phyloP scores from a whole-genome alignment of 2,329 filamentous ascomycete genomes.

The Coniochaeta sp. region DNA sequence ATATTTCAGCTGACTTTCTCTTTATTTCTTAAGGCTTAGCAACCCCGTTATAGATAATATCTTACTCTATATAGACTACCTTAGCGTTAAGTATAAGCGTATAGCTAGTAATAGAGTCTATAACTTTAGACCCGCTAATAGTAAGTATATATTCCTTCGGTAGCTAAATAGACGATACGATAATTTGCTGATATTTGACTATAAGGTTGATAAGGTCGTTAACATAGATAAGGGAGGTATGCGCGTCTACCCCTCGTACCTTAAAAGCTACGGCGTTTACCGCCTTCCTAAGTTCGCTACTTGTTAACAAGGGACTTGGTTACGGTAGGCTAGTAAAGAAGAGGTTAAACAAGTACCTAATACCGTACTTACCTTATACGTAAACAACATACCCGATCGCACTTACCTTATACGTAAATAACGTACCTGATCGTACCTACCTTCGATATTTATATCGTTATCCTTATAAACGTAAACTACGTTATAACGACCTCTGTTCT shows the following conservation, averaged over 20 bases:
- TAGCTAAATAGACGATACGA: constrained; percentile 46
- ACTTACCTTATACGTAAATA: no score
- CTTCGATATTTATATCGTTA: no score
- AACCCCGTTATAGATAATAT: constrained; percentile 52
- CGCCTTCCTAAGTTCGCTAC: no score
- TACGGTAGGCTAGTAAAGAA: no score
- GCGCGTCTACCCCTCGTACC: constrained; percentile 38
- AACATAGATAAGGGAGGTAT: constrained; percentile 52
- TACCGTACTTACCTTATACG: no score
- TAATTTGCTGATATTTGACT: constrained; percentile 52
- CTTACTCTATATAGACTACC: constrained; percentile 60
- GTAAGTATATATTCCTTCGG: constrained; percentile 37
- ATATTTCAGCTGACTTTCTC: constrained; percentile 67
- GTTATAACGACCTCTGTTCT: no score
- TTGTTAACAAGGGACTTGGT: no score
- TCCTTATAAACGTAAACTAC: no score
- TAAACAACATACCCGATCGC: no score
- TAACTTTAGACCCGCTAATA: constrained; percentile 44
- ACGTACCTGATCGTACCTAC: no score
- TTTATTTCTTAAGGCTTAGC: constrained; percentile 60
- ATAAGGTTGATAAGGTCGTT: constrained; percentile 60
- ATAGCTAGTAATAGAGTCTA: constrained; percentile 57
- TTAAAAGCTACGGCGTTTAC: no score
- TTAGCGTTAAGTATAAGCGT: constrained; percentile 65
- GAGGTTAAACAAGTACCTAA: no score